Conservation (phyloP, 495 filamentous ascomycete genomes). For the Neurospora discreta region DNA sequence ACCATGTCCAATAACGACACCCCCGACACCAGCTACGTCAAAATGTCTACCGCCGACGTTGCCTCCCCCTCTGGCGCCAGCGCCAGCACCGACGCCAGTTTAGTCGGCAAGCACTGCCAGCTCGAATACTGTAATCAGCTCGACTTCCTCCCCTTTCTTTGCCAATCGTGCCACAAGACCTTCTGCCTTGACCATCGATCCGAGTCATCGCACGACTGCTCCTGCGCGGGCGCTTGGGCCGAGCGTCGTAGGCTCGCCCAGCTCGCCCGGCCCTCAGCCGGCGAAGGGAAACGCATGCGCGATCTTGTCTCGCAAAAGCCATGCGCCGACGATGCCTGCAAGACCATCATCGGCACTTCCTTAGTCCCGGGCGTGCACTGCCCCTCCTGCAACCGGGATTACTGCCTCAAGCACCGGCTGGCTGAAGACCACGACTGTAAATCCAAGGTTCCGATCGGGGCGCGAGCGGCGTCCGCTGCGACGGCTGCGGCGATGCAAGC, state of each 20-base stretch:
- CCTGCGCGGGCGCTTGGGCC: conserved; percentile 80
- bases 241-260: conserved; percentile 49
- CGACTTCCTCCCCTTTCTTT: conserved; percentile 93
- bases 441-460: conserved; percentile 53
- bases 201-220: conserved; percentile 72
- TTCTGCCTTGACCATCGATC: conserved; percentile 94
- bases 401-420: conserved; percentile 88
- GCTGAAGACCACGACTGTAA: conserved; percentile 80
- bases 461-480: conserved; percentile 31
- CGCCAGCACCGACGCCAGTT: conserved; percentile 67
- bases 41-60: conserved; percentile 42
- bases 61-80: conserved; percentile 20
- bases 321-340: conserved; percentile 68
- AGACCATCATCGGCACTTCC: conserved; percentile 72
- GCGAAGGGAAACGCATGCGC: conserved; percentile 32
- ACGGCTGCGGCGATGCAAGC: conserved; percentile 33
- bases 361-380: conserved; percentile 74
- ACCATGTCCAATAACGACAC: conserved; percentile 28
- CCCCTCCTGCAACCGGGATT: conserved; percentile 64
- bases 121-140: conserved; percentile 83
- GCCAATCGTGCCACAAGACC: conserved; percentile 73
- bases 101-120: conserved; percentile 87
- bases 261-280: conserved; percentile 30
- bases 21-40: conserved; percentile 36
- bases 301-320: conserved; percentile 33